phyloP scores from a whole-genome alignment of 2,329 filamentous ascomycete genomes.

The Cordyceps cicadae region DNA sequence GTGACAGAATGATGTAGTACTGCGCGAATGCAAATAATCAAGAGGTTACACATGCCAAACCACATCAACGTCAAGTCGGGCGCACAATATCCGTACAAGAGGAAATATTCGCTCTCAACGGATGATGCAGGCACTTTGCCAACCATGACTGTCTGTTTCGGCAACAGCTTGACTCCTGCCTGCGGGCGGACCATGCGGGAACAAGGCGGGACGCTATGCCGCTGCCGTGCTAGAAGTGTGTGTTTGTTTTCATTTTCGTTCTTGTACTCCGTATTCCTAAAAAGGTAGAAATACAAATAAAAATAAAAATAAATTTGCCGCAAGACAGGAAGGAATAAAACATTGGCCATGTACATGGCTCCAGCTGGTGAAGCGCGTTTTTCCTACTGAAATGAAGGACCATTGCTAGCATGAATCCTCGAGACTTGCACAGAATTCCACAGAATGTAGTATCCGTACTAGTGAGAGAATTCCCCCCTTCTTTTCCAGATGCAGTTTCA shows the following conservation, averaged over 20 bases:
- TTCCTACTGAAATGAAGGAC: background rate
- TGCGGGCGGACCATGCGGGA: background rate
- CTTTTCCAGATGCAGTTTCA: background rate
- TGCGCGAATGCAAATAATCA: too few relatives aligned
- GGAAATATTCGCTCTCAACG: background rate
- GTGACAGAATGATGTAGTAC: too few relatives aligned
- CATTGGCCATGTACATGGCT: background rate
- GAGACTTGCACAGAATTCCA: background rate
- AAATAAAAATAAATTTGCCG: too few relatives aligned
- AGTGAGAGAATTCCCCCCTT: background rate
- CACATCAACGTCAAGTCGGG: background rate
- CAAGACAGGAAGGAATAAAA: background rate
- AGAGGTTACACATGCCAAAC: background rate
- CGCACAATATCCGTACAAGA: background rate
- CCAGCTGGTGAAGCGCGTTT: background rate
- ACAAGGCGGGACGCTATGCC: background rate
- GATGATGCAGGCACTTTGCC: background rate
- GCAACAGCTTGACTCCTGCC: background rate
- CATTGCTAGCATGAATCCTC: background rate
- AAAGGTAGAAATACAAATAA: background rate
- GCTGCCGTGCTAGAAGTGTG: background rate
- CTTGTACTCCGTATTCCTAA: background rate
- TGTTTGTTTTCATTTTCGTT: background rate
- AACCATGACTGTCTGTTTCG: background rate
- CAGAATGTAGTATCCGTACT: background rate